These are phyloP conservation scores for Nepenthes mirabilis DNA, from an alignment of 148 eudicot species.

Conservation along the genomic window DNA sequence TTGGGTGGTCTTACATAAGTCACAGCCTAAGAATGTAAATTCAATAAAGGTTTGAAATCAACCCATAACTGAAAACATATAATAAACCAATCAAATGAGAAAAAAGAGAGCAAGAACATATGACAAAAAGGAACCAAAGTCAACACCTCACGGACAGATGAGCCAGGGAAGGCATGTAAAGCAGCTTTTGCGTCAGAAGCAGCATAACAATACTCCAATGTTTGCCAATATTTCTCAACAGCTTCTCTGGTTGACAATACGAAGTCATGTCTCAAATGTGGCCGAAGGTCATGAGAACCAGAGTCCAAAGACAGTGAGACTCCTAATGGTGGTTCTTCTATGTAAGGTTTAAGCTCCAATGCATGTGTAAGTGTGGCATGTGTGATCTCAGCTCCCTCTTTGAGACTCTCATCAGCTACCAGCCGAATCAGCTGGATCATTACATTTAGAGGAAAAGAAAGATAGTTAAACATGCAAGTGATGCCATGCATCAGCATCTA, in stretches of 20 bases:
- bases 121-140: no score
- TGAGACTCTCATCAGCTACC: slow-evolving; percentile 44
- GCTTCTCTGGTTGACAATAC: slow-evolving; percentile 65
- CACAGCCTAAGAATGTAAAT: no score
- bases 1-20: no score
- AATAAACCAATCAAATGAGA: no score
- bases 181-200: slow-evolving; percentile 81
- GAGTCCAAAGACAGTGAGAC: slow-evolving; percentile 27
- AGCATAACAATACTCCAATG: slow-evolving; percentile 91
- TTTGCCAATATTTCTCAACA: slow-evolving; percentile 88
- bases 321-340: slow-evolving; percentile 73
- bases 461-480: background rate
- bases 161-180: slow-evolving; percentile 90
- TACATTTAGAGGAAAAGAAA: slow-evolving; percentile 2
- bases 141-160: slow-evolving; percentile 68
- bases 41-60: no score
- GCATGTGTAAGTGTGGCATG: slow-evolving; percentile 61
- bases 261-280: slow-evolving; percentile 87
- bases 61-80: no score
- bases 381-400: slow-evolving; percentile 32
- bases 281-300: slow-evolving; percentile 61
- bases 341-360: slow-evolving; percentile 86
- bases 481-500: background rate
- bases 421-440: slow-evolving; percentile 59
- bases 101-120: no score